Evolutionary conservation across 2,329 filamentous ascomycete genomes (phyloP).

Genomic region (Macroventuria anomochaeta): DNA sequence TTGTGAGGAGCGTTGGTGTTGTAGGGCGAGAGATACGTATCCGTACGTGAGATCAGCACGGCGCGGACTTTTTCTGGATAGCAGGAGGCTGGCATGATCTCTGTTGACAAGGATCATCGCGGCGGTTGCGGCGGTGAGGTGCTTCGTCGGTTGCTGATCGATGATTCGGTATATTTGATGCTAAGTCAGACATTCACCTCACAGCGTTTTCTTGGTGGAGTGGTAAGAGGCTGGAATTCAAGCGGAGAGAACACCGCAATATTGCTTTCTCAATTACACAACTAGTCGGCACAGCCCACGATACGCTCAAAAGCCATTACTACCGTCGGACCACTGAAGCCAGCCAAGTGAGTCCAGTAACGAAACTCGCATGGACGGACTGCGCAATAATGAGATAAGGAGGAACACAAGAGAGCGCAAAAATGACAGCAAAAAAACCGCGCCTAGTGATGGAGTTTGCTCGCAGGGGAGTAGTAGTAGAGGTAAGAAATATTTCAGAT

Average conservation of each 20-base stretch:
- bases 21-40: no score
- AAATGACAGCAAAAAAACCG: conserved; percentile 26
- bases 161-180: neutral
- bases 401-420: conserved; percentile 24
- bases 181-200: no score
- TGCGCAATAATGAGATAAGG: conserved; percentile 30
- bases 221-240: neutral
- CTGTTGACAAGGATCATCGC: no score
- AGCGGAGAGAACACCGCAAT: conserved; percentile 10
- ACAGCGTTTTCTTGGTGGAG: no score
- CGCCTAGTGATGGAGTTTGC: conserved; percentile 29
- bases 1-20: no score
- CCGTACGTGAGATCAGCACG: no score
- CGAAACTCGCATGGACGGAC: conserved; percentile 20
- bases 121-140: neutral
- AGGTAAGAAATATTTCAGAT: conserved; percentile 31
- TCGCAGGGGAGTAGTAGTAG: conserved; percentile 22
- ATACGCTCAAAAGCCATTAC: conserved; percentile 21
- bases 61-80: no score
- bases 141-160: neutral
- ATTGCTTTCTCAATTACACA: conserved; percentile 41
- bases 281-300: conserved; percentile 29
- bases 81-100: no score
- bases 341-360: conserved; percentile 35
- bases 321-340: conserved; percentile 34